A percentile compares a stretch with the other conserved stretches of the same genome.
These are phyloP conservation scores for Cucurbita ficifolia DNA, from an alignment of 306 rosid species.

Conservation along the genomic window DNA sequence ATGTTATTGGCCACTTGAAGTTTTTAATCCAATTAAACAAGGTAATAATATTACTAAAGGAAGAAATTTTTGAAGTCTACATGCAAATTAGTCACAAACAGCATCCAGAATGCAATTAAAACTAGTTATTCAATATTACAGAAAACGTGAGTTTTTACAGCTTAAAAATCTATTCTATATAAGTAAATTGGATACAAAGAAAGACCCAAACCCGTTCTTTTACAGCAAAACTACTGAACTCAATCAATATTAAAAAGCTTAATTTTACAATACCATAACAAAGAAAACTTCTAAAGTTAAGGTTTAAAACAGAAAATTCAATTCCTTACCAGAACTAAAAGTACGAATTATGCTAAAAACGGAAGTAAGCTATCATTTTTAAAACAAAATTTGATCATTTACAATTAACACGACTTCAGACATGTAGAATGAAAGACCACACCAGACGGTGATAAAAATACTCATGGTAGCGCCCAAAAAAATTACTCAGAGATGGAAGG, in stretches of 20 bases:
- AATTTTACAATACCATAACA: neutral
- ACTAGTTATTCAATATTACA: neutral
- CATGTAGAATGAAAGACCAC: neutral
- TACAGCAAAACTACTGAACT: neutral
- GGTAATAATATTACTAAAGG: neutral
- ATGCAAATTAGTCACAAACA: neutral
- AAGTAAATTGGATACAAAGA: neutral
- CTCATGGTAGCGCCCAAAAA: neutral
- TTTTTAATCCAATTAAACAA: neutral
- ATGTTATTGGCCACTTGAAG: neutral
- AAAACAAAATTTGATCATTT: neutral
- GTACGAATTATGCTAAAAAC: neutral
- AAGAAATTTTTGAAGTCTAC: neutral
- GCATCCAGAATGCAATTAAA: neutral
- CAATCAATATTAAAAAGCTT: neutral
- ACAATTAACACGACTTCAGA: neutral
- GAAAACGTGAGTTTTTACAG: neutral
- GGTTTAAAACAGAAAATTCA: neutral
- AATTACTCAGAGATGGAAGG: neutral
- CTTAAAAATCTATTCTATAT: neutral
- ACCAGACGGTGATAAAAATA: neutral
- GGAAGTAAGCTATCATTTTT: neutral
- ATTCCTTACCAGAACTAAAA: neutral
- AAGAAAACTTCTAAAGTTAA: neutral
- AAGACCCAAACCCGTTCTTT: neutral